Conservation (phyloP, 768 basidiomycete genomes). For the Psilocybe azurescens region DNA sequence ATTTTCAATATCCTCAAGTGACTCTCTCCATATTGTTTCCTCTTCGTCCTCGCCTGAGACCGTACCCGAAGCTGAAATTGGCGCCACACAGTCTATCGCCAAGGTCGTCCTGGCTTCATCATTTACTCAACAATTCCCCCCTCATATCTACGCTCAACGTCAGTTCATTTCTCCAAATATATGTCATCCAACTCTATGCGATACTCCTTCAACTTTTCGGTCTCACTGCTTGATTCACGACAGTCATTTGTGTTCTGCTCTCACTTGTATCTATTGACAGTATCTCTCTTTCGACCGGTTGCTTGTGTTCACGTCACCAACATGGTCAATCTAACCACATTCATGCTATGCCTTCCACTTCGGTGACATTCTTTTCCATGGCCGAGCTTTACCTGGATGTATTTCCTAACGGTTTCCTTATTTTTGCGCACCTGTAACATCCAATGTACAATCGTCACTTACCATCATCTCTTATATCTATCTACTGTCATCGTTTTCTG, state of each 20-base stretch:
- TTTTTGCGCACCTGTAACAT: neutral
- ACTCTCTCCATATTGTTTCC: too few species aligned
- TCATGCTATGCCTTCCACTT: too few species aligned
- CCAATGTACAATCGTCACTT: neutral
- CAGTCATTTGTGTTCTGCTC: neutral
- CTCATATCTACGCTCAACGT: conserved; percentile 33
- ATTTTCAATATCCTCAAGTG: neutral
- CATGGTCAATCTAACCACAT: too few species aligned
- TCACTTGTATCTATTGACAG: neutral
- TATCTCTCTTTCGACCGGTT: neutral
- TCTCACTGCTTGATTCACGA: conserved; percentile 2
- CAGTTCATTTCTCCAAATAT: conserved; percentile 41
- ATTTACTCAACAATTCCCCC: conserved; percentile 26
- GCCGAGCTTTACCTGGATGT: neutral
- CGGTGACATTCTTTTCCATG: too few species aligned
- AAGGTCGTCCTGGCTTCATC: conserved; percentile 9
- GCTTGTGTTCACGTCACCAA: neutral
- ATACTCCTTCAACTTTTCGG: conserved; percentile 38
- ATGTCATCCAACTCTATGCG: conserved; percentile 48
- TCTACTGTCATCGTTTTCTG: too few species aligned
- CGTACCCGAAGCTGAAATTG: neutral
- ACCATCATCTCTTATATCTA: too few species aligned
- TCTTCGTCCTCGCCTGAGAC: neutral
- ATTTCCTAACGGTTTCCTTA: neutral
- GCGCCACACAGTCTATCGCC: neutral